Base-by-base conservation (phyloP, 306 rosid genomes). In the Psophocarpus tetragonolobus region DNA sequence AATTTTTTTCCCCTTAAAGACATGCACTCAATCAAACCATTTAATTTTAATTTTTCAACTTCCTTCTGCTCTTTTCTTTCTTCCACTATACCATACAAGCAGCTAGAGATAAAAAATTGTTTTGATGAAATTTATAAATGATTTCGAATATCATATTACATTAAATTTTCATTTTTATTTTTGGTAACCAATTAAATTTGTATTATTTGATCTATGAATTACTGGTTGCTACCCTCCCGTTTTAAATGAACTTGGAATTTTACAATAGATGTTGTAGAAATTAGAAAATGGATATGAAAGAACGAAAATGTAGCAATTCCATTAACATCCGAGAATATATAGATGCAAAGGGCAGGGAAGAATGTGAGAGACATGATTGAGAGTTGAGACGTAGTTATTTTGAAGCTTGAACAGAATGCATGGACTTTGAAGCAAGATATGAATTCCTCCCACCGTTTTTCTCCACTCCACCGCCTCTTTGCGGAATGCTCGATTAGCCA, bases 391-490 rank as follows among this genome's bases (percentile, higher is more conserved):
- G 11, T 15, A 3, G 8, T 41, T 47, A n/a, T n/a, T n/a, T n/a
- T n/a, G n/a, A n/a, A n/a, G n/a, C n/a, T n/a, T n/a, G n/a, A n/a
- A n/a, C n/a, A n/a, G n/a, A n/a, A n/a, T n/a, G n/a, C n/a, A n/a
- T n/a, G n/a, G n/a, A n/a, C n/a, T n/a, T n/a, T n/a, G n/a, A n/a
- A n/a, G n/a, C n/a, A 17, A 42, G 60, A 42, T 18, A 74, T 32
- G 2, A 17, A 24, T 65, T 45, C 71, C 69, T 75, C 81, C 51
- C 44, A 71, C 80, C 23, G n/a, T n/a, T 65, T 18, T 21, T 65
- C 11, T 20, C 38, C 65, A 61, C n/a, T n/a, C n/a, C n/a, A n/a
- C n/a, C n/a, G n/a, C n/a, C n/a, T n/a, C n/a, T n/a, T n/a, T n/a
- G n/a, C n/a, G n/a, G n/a, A n/a, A n/a, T n/a, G n/a, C n/a, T n/a